Conservation (phyloP, 306 rosid species). For the Cucumis cinereus region DNA sequence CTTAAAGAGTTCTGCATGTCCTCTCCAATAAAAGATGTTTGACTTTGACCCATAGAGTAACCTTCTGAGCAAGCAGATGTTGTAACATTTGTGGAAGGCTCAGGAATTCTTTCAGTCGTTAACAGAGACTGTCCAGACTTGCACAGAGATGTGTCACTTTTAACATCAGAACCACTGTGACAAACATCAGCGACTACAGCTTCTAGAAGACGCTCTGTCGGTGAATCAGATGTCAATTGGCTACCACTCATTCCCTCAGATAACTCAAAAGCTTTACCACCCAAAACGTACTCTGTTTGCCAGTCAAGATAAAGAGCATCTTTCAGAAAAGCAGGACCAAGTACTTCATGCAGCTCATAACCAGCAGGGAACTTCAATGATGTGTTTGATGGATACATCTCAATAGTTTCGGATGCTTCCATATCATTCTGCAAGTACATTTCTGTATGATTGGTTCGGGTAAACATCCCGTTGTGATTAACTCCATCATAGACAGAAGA, state of each 20-base stretch:
- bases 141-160: slow-evolving; percentile 42
- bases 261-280: slow-evolving; percentile 30
- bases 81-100: slow-evolving; percentile 45
- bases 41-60: slow-evolving; percentile 49
- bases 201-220: slow-evolving; percentile 74
- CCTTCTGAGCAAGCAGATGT: slow-evolving; percentile 43
- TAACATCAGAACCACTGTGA: slow-evolving; percentile 40
- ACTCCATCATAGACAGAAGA: slow-evolving; percentile 32
- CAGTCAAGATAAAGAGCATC: slow-evolving; percentile 34
- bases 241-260: slow-evolving; percentile 39
- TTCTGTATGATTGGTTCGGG: slow-evolving; percentile 27
- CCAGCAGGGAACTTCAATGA: slow-evolving; percentile 83
- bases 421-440: slow-evolving; percentile 21
- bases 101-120: slow-evolving; percentile 42
- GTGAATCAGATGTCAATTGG: slow-evolving; percentile 55
- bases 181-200: slow-evolving; percentile 70
- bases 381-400: slow-evolving; percentile 24
- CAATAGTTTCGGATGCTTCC: slow-evolving; percentile 23
- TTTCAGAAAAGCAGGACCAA: slow-evolving; percentile 69
- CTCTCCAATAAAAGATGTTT: slow-evolving; percentile 40
- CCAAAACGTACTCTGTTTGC: slow-evolving; percentile 29
- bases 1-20: slow-evolving; percentile 52
- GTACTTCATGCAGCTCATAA: slow-evolving; percentile 89
- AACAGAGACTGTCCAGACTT: slow-evolving; percentile 55
- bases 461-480: slow-evolving; percentile 27